Evolutionary conservation across 768 basidiomycete species (phyloP), one percentile per base, ranked within the genome.

Genomic region (Trametes coccinea): DNA sequence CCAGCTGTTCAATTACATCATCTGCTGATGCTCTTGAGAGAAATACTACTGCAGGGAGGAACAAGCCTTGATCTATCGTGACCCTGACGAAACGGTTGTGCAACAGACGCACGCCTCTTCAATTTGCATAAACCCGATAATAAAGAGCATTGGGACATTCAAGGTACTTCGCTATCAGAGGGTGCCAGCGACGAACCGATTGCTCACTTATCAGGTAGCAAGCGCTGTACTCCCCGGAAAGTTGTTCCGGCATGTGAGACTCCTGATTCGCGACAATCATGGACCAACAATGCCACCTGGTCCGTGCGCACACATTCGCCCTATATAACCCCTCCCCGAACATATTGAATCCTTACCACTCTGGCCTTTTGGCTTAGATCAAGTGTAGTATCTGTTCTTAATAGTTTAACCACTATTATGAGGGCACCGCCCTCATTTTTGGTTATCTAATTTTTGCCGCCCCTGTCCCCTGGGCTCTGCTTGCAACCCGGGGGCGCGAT

Each of bases 361-460:
- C 78, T 78, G 82, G 82, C 82, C 82, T 82, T 81, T 82, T 84
- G 84, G 84, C 83, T 85, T 84, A 84, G 84, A 85, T 85, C 84
- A 85, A 85, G 84, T 85, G 84, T 85, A 85, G 84, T 85, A 85
- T 85, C 84, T 85, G 83, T 85, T 84, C 82, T 84, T 83, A 78
- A 79, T 78, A 84, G 81, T 73, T 73, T 73, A 73, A 73, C 72
- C 72, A 73, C 72, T 73, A 73, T 73, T 73, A 73, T 73, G 72
- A 65, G 66, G 71, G 69, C 72, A 73, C 71, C 71, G 72, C 69
- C 71, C 67, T 65, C 72, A 73, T 73, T 73, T 58, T 73, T 73
- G 70, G 70, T 71, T 71, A 71, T 71, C 70, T 71, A 66, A 71
- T 71, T 71, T 71, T 71, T 71, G 69, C 66, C 67, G 69, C 71